A percentile compares a stretch with the other conserved stretches of the same genome.
These are phyloP conservation scores for Sungouiella thailandica DNA, from an alignment of 805 yeast species.

Conservation along the genomic window DNA sequence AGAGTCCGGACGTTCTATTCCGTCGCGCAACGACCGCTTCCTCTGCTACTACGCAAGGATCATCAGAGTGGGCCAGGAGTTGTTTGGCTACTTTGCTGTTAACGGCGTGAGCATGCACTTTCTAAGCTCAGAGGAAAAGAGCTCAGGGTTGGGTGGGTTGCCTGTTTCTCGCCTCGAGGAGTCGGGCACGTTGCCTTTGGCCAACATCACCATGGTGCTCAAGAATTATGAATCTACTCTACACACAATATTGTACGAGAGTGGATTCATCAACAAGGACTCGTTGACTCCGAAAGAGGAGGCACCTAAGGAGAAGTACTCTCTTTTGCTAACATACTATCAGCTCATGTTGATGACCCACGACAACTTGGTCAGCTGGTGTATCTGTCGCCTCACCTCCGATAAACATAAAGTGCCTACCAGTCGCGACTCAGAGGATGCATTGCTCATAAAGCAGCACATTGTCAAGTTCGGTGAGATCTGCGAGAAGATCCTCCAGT, in stretches of 20 bases:
- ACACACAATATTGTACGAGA: conserved; percentile 35
- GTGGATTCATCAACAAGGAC: conserved; percentile 28
- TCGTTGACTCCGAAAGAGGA: conserved; percentile 7
- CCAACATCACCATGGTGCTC: conserved; percentile 15
- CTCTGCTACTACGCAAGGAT: conserved; percentile 41
- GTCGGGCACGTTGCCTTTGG: neutral
- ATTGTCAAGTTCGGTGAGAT: conserved; percentile 39
- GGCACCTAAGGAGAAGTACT: conserved; percentile 31
- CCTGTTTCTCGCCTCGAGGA: conserved; percentile 1
- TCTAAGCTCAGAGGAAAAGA: conserved; percentile 6
- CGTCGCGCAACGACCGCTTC: conserved; percentile 35
- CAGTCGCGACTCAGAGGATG: neutral
- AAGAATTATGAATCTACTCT: conserved; percentile 38
- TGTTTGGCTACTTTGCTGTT: conserved; percentile 37
- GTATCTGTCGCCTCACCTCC: conserved; percentile 11
- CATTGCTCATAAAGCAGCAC: conserved; percentile 25
- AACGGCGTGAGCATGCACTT: conserved; percentile 11
- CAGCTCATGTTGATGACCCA: conserved; percentile 48
- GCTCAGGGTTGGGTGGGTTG: conserved; percentile 2
- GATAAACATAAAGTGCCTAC: neutral
- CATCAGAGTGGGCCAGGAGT: conserved; percentile 47
- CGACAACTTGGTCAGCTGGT: conserved; percentile 45
- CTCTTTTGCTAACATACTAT: conserved; percentile 43
- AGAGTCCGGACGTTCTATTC: conserved; percentile 9
- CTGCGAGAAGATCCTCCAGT: conserved; percentile 42